Conservation (phyloP, 2,329 filamentous ascomycete species). For the Parafenestella ontariensis region DNA sequence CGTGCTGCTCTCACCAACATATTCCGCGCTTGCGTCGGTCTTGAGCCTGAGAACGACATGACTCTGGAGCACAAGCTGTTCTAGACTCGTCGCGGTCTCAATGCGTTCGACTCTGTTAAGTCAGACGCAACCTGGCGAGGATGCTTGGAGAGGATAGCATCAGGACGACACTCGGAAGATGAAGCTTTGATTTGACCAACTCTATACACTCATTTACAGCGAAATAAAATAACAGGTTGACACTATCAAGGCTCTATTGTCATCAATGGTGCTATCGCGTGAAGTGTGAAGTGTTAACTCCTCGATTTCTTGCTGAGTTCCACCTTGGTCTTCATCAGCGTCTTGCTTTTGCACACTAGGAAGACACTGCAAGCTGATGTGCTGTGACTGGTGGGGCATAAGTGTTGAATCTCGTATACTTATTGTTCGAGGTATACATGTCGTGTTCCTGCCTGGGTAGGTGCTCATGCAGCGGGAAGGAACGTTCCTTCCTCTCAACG, state of each 20-base stretch:
- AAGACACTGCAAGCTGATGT: not conserved
- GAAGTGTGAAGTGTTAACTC: not conserved
- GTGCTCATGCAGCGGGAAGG: slow-evolving; percentile 1
- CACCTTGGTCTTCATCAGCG: not conserved
- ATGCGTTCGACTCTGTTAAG: no score
- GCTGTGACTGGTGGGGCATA: not conserved
- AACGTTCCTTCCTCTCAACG: slow-evolving; percentile 10
- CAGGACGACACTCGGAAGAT: not conserved
- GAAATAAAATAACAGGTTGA: slow-evolving; percentile 13
- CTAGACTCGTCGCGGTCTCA: slow-evolving; percentile 23
- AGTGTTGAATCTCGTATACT: not conserved
- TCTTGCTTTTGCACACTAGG: not conserved
- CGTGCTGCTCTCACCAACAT: slow-evolving; percentile 94
- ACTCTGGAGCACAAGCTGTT: slow-evolving; percentile 98
- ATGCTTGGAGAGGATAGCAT: not conserved
- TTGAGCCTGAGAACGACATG: slow-evolving; percentile 99
- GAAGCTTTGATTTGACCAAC: slow-evolving; percentile 23
- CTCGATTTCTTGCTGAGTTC: not conserved
- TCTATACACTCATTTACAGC: slow-evolving; percentile 34
- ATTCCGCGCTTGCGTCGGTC: slow-evolving; percentile 94
- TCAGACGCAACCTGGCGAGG: not conserved
- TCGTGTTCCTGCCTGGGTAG: not conserved
- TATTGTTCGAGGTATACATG: no score
- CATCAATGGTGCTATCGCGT: not conserved
- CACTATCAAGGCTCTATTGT: not conserved